Evolutionary conservation across 2,329 filamentous ascomycete genomes (phyloP).

Genomic region (Xylaria arbuscula): DNA sequence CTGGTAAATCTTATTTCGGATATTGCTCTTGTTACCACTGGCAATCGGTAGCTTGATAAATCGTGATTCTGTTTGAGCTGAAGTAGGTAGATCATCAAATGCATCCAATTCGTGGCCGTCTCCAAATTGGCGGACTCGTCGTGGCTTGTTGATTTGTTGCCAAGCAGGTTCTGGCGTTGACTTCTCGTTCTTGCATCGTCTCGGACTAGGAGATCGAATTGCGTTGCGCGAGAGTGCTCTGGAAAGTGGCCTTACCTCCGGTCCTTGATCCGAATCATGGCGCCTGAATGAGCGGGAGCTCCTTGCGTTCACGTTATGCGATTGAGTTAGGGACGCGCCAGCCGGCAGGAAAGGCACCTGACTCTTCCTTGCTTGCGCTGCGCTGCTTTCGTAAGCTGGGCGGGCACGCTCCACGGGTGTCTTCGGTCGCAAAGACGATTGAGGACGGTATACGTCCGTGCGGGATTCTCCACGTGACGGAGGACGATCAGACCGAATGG

Average conservation of each 20-base stretch:
- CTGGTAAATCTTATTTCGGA: conserved; percentile 68
- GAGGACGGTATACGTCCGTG: conserved; percentile 63
- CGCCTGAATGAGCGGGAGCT: conserved; percentile 77
- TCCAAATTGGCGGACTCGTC: conserved; percentile 79
- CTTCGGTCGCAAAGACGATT: conserved; percentile 70
- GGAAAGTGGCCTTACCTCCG: conserved; percentile 68
- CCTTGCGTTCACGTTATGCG: conserved; percentile 82
- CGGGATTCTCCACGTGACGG: conserved; percentile 68
- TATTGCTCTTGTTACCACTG: conserved; percentile 72
- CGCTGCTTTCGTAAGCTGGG: conserved; percentile 62
- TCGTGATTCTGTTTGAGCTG: conserved; percentile 80
- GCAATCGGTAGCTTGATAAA: conserved; percentile 83
- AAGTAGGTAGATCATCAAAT: conserved; percentile 95
- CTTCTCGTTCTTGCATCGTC: conserved; percentile 58
- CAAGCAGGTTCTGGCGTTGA: conserved; percentile 60
- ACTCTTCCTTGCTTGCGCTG: conserved; percentile 66
- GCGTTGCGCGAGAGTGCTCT: conserved; percentile 68
- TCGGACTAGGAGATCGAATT: conserved; percentile 70
- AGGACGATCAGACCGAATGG: conserved; percentile 66
- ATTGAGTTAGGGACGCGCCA: conserved; percentile 77
- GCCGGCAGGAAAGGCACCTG: conserved; percentile 82
- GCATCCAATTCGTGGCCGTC: conserved; percentile 91
- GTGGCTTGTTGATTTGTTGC: conserved; percentile 79
- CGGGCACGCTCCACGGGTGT: conserved; percentile 75
- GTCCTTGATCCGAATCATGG: conserved; percentile 80